A percentile compares a stretch with the other conserved stretches of the same genome.
phyloP scores from a whole-genome alignment of 139 green algal species.

The Coccomyxa sp. region DNA sequence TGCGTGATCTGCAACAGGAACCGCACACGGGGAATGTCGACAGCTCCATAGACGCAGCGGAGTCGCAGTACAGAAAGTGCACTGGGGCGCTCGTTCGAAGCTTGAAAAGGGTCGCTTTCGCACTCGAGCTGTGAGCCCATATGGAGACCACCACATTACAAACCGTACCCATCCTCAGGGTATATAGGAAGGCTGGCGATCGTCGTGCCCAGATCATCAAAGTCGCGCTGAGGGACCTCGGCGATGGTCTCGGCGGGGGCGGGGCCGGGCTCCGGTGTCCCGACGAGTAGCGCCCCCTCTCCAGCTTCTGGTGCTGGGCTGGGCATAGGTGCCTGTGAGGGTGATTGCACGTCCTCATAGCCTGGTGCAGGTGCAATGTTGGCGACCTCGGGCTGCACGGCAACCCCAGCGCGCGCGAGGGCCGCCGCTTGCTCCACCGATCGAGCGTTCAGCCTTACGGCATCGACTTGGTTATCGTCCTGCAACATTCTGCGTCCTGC shows the following conservation, averaged over 20 bases:
- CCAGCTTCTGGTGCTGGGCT: background rate
- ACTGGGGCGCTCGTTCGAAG: background rate
- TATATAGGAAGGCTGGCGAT: background rate
- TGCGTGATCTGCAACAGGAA: background rate
- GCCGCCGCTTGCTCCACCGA: background rate
- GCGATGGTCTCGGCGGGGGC: background rate
- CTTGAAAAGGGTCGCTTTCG: background rate
- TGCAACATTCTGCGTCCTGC: background rate
- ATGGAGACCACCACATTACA: background rate
- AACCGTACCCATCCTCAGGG: background rate
- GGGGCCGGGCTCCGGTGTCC: background rate
- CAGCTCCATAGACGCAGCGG: background rate
- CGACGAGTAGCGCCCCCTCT: background rate
- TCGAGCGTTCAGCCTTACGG: background rate
- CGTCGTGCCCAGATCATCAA: background rate
- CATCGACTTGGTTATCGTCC: background rate
- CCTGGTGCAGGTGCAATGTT: background rate
- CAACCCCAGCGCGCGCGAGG: background rate
- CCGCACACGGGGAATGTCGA: background rate
- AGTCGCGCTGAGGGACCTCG: background rate
- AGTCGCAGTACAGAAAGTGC: background rate
- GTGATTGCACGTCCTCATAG: background rate
- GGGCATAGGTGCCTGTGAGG: background rate
- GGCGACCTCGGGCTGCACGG: background rate
- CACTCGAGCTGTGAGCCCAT: background rate